phyloP scores from a whole-genome alignment of 108 stramenopile species.

The Fragilaria crotonensis region DNA sequence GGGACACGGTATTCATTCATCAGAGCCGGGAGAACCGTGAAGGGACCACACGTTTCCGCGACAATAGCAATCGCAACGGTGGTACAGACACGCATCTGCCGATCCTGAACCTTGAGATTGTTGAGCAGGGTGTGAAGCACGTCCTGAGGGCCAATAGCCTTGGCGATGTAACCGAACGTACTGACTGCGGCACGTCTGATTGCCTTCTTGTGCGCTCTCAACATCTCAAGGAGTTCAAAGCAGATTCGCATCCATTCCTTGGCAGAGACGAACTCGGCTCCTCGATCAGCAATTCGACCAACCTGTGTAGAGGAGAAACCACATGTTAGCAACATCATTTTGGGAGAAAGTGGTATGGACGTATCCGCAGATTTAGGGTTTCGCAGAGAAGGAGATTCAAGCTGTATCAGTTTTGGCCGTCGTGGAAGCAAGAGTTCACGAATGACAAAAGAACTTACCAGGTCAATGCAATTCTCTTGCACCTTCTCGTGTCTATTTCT shows the following conservation, averaged over 20 bases:
- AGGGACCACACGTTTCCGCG: constrained; percentile 98
- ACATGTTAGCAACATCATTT: constrained; percentile 35
- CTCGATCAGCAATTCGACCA: constrained; percentile 96
- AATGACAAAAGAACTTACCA: constrained; percentile 37
- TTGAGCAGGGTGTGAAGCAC: constrained; percentile 96
- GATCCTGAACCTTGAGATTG: constrained; percentile 98
- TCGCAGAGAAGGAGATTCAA: constrained; percentile 4
- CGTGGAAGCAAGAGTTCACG: background rate
- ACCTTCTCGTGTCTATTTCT: constrained; percentile 98
- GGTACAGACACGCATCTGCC: constrained; percentile 98
- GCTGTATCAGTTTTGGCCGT: constrained; percentile 1
- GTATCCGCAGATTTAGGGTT: no score
- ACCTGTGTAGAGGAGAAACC: constrained; percentile 38
- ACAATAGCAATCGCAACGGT: constrained; percentile 99
- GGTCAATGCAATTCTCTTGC: constrained; percentile 95
- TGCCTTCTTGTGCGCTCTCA: constrained; percentile 96
- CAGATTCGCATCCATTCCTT: constrained; percentile 99
- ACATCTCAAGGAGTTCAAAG: constrained; percentile 98
- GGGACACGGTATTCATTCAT: constrained; percentile 99
- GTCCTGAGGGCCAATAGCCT: constrained; percentile 98
- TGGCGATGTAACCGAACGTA: constrained; percentile 99
- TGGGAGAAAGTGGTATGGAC: constrained; percentile 7
- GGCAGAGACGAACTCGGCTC: constrained; percentile 93
- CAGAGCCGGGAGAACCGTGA: constrained; percentile 97
- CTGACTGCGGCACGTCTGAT: constrained; percentile 96